Conservation (phyloP, 345 rosid genomes). For the Eucalyptus pauciflora region DNA sequence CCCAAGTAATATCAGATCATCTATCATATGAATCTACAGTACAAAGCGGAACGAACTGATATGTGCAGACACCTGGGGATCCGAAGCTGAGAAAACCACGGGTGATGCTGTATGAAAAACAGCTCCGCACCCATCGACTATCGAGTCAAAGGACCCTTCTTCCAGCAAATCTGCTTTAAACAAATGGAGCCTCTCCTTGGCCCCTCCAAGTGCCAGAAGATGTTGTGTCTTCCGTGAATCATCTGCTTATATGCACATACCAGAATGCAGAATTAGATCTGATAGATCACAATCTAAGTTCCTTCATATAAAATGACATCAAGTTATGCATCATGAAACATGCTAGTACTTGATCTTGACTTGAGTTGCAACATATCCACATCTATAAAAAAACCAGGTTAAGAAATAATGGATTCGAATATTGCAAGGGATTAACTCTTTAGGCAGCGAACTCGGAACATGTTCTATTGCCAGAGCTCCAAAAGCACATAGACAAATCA, state of each 20-base stretch:
- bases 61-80: constrained; percentile 17
- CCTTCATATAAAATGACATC: background rate
- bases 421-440: background rate
- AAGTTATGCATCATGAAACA: background rate
- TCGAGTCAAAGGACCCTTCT: constrained; percentile 16
- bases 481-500: background rate
- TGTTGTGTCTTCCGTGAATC: constrained; percentile 14
- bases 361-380: background rate
- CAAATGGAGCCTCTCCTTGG: constrained; percentile 14
- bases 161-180: constrained; percentile 16
- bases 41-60: background rate
- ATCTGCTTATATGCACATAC: background rate
- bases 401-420: background rate
- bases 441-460: background rate
- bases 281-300: background rate
- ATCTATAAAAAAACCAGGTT: background rate
- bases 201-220: constrained; percentile 18
- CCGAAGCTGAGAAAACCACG: constrained; percentile 4
- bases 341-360: background rate
- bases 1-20: background rate
- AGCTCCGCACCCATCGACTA: constrained; percentile 7
- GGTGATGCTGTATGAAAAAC: constrained; percentile 45
- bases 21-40: background rate
- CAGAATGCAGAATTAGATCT: background rate
- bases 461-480: background rate